phyloP scores from a whole-genome alignment of 2,329 filamentous ascomycete species.

The Arthrobotrys pseudoclavata region DNA sequence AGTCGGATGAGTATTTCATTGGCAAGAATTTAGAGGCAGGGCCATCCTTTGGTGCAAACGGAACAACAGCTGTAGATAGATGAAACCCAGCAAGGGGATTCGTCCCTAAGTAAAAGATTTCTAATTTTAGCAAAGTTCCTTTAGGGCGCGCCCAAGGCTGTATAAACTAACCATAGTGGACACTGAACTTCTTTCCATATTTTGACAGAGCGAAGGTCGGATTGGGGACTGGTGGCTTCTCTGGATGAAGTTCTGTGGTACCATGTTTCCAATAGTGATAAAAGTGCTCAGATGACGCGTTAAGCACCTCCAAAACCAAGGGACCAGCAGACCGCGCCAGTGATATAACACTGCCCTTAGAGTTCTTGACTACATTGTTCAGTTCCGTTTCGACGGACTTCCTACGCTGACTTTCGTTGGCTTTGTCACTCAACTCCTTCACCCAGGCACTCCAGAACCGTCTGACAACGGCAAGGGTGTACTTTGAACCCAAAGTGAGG shows the following conservation, averaged over 20 bases:
- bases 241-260: neutral
- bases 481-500: conserved; percentile 26
- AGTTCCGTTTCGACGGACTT: conserved; percentile 21
- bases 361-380: neutral
- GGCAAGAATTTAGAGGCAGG: no score
- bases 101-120: conserved; percentile 63
- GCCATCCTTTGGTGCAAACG: conserved; percentile 51
- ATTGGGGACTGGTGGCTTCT: neutral
- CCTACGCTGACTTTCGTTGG: neutral
- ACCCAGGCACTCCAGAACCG: conserved; percentile 28
- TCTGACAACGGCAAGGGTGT: conserved; percentile 29
- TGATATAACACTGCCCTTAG: neutral
- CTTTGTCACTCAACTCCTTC: neutral
- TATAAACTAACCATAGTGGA: conserved; percentile 37
- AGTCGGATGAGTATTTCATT: neutral
- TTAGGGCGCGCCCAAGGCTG: neutral
- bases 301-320: neutral
- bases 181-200: conserved; percentile 30
- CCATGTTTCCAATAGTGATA: conserved; percentile 31
- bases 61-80: conserved; percentile 69
- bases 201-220: conserved; percentile 39
- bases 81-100: conserved; percentile 73
- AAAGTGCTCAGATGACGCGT: neutral
- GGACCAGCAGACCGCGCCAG: conserved; percentile 27
- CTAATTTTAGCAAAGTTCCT: neutral